Percentiles rank a stretch among this genome's conserved stretches.
Conservation (phyloP, 805 yeast genomes). For the Ogataea nakhonphanomensis region DNA sequence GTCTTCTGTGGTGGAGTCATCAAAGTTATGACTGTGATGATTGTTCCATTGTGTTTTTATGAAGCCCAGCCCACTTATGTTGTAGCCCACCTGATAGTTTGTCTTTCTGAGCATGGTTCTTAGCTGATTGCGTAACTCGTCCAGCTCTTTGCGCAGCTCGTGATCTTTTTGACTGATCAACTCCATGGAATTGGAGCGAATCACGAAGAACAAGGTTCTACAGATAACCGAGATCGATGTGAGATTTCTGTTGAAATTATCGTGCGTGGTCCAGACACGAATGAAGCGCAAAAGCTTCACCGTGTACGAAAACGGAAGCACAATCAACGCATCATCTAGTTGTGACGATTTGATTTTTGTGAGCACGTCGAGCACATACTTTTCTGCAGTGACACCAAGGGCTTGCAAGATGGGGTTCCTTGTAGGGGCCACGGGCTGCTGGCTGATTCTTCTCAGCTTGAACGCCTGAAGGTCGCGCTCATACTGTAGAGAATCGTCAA, state of each 20-base stretch:
- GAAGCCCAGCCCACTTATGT: constrained; percentile 76
- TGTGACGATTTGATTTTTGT: constrained; percentile 75
- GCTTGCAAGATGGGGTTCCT: constrained; percentile 74
- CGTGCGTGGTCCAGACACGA: constrained; percentile 62
- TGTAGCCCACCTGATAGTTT: constrained; percentile 69
- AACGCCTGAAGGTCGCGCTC: constrained; percentile 36
- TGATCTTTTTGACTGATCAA: constrained; percentile 67
- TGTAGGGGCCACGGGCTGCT: constrained; percentile 56
- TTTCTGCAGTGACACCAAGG: constrained; percentile 64
- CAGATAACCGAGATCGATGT: constrained; percentile 62
- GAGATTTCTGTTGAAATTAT: constrained; percentile 40
- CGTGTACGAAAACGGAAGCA: constrained; percentile 85
- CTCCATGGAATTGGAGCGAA: constrained; percentile 75
- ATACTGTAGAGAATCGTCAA: constrained; percentile 54
- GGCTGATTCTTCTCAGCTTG: constrained; percentile 41
- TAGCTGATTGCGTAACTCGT: constrained; percentile 58
- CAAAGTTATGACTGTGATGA: constrained; percentile 68
- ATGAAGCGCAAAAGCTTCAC: constrained; percentile 67
- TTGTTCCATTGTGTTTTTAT: constrained; percentile 75
- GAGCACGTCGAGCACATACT: constrained; percentile 72
- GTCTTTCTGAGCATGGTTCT: constrained; percentile 52
- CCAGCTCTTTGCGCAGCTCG: constrained; percentile 58
- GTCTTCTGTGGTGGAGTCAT: constrained; percentile 61
- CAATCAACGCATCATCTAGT: constrained; percentile 87
- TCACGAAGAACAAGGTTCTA: constrained; percentile 69